Conservation (phyloP, 306 rosid genomes). For the Glycine soja region DNA sequence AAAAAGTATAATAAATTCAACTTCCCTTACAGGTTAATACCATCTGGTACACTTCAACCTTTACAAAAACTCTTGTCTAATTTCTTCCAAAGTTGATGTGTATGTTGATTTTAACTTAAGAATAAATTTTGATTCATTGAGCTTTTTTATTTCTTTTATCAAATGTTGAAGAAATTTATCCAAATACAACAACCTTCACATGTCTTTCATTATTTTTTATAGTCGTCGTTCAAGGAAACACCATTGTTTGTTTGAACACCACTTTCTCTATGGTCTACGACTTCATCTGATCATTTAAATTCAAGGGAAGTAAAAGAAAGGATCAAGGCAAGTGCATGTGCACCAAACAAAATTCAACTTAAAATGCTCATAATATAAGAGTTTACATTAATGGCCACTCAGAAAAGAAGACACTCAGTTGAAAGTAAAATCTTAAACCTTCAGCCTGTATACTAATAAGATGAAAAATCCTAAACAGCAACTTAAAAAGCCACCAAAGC, state of each 20-base stretch:
- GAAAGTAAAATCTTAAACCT: constrained; percentile 51
- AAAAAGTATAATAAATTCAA: too few species aligned
- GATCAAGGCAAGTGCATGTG: background rate
- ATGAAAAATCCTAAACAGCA: constrained; percentile 43
- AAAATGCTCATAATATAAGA: constrained; percentile 41
- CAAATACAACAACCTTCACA: too few species aligned
- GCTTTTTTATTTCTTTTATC: too few species aligned
- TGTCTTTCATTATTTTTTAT: background rate
- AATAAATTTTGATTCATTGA: too few species aligned
- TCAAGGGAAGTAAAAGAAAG: background rate
- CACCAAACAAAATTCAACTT: constrained; percentile 49
- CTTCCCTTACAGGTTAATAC: too few species aligned
- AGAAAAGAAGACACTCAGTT: constrained; percentile 48
- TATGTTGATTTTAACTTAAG: too few species aligned
- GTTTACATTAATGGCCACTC: constrained; percentile 54
- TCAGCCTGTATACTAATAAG: constrained; percentile 51
- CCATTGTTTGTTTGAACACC: background rate
- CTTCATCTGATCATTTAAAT: background rate
- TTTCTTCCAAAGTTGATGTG: too few species aligned
- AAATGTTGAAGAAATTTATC: too few species aligned
- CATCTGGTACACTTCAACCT: too few species aligned
- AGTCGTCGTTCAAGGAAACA: background rate
- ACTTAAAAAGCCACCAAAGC: constrained; percentile 51
- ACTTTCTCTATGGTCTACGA: background rate
- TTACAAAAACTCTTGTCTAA: too few species aligned